These are phyloP conservation scores for Sextonia rubra DNA, from an alignment of 164 flowering plant species.

Conservation along the genomic window DNA sequence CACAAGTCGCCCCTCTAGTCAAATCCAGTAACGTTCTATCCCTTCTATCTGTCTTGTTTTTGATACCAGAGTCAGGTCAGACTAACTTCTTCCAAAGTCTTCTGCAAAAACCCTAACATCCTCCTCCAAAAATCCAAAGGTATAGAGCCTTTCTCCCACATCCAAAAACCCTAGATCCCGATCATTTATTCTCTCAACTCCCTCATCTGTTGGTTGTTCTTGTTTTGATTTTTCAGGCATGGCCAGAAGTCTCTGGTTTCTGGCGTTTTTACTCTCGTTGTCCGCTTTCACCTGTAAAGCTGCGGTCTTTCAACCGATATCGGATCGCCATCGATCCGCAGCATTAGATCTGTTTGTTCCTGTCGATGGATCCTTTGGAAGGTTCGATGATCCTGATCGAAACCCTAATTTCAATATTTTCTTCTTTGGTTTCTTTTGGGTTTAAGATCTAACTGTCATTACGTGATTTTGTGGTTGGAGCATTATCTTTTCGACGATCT, in stretches of 20 bases:
- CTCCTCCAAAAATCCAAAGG: neutral
- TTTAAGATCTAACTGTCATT: no score
- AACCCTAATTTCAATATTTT: slow-evolving; percentile 1
- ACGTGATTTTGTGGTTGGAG: no score
- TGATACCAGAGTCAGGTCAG: no score
- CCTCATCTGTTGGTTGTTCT: neutral
- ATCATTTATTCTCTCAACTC: neutral
- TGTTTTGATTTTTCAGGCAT: slow-evolving; percentile 36
- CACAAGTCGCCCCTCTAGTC: no score
- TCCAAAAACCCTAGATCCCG: neutral
- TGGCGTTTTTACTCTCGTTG: slow-evolving; percentile 37
- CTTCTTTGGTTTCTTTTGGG: neutral
- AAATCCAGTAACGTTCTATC: no score
- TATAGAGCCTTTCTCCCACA: neutral
- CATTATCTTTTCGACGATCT: no score
- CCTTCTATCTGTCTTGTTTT: no score
- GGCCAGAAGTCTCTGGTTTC: slow-evolving; percentile 49
- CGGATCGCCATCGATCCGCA: slow-evolving; percentile 76
- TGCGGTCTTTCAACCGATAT: slow-evolving; percentile 56
- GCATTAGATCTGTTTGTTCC: slow-evolving; percentile 60
- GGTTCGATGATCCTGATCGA: slow-evolving; percentile 33
- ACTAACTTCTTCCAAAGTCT: neutral
- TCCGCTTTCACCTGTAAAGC: slow-evolving; percentile 37
- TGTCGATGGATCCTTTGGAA: slow-evolving; percentile 53
- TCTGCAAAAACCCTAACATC: neutral